Evolutionary conservation across 2,329 filamentous ascomycete genomes (phyloP).

Genomic region (Verticillium tricorpus): DNA sequence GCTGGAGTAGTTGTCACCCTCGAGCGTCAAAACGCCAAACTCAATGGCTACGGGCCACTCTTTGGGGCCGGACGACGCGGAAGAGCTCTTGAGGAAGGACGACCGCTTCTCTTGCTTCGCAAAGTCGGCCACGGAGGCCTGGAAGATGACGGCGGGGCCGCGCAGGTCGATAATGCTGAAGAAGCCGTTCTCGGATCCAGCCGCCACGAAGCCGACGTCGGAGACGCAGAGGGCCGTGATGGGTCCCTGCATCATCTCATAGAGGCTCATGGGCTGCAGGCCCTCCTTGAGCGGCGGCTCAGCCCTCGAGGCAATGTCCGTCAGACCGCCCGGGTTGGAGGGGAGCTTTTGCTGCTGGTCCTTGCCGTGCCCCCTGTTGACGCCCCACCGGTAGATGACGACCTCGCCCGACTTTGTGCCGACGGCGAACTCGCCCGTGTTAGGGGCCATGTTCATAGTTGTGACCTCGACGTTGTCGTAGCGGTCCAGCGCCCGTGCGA

Average conservation of each 20-base stretch:
- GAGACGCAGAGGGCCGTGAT: conserved; percentile 78
- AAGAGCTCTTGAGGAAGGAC: conserved; percentile 61
- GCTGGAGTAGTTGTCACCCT: conserved; percentile 92
- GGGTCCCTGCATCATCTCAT: conserved; percentile 78
- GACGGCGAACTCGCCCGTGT: conserved; percentile 78
- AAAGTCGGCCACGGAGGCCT: conserved; percentile 67
- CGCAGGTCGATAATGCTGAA: conserved; percentile 82
- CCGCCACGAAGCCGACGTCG: conserved; percentile 88
- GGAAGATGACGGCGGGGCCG: conserved; percentile 79
- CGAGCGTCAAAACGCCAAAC: conserved; percentile 89
- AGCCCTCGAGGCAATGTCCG: conserved; percentile 67
- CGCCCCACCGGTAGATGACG: conserved; percentile 82
- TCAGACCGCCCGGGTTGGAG: conserved; percentile 64
- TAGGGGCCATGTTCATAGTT: conserved; percentile 73
- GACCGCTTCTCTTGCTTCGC: conserved; percentile 70
- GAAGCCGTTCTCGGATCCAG: conserved; percentile 78
- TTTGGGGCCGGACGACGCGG: conserved; percentile 36
- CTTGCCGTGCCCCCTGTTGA: conserved; percentile 67
- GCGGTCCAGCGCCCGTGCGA: conserved; percentile 77
- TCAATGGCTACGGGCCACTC: conserved; percentile 82
- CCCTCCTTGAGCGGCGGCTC: conserved; percentile 75
- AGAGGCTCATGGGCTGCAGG: conserved; percentile 71
- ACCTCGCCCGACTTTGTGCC: conserved; percentile 82
- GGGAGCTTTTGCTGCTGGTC: conserved; percentile 44
- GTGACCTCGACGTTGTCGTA: conserved; percentile 73